Percentiles rank a stretch among this genome's conserved stretches.
Evolutionary conservation across 768 basidiomycete species (phyloP).

Genomic region (Rhizopogon salebrosus): DNA sequence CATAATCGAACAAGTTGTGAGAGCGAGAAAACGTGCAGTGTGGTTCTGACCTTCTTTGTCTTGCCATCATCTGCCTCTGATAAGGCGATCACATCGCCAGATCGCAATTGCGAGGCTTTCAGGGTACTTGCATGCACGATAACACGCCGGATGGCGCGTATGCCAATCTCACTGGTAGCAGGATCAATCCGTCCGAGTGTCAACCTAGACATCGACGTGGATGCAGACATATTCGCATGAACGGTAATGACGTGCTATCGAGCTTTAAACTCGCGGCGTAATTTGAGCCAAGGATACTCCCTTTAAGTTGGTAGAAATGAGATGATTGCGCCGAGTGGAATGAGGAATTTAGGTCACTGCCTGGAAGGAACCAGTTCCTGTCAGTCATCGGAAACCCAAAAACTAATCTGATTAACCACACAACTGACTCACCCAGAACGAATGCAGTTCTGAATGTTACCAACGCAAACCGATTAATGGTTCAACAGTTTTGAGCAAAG

Average conservation of each 20-base stretch:
- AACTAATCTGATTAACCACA: no score
- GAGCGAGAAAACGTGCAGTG: conserved; percentile 5
- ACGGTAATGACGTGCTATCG: neutral
- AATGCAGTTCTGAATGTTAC: no score
- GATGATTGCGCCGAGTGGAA: no score
- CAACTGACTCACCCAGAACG: no score
- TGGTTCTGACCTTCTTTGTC: conserved; percentile 29
- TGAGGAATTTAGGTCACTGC: no score
- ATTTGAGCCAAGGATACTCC: neutral
- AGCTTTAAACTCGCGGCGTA: neutral
- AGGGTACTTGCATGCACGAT: conserved; percentile 57
- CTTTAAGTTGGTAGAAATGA: no score
- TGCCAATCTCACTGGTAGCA: neutral
- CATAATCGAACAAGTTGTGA: conserved; percentile 2
- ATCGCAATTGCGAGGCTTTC: conserved; percentile 54
- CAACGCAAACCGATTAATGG: no score
- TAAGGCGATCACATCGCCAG: conserved; percentile 67
- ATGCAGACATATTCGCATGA: neutral
- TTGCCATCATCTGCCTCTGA: conserved; percentile 31
- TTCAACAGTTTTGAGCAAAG: no score
- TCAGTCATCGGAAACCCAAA: no score
- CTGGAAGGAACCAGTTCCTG: no score
- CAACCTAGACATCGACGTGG: neutral
- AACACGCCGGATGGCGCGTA: conserved; percentile 57
- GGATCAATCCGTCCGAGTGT: neutral